Evolutionary conservation across 352 stramenopile genomes (phyloP).

Genomic region (Phytophthora foliorum): DNA sequence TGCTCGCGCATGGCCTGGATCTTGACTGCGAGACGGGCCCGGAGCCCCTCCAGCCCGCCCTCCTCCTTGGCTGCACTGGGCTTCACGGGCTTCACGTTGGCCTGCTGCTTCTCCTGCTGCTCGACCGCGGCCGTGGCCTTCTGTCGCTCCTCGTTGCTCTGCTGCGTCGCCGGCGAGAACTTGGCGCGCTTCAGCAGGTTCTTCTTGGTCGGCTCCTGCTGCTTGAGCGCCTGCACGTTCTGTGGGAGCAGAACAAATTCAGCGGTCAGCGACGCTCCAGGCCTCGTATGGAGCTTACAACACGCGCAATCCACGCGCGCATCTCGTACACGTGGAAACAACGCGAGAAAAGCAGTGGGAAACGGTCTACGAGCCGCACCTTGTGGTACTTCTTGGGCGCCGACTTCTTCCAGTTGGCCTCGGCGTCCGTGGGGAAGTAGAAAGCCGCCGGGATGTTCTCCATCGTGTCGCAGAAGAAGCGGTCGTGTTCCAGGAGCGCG

Average conservation of each 20-base stretch:
- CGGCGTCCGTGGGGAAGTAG: slow-evolving; percentile 83
- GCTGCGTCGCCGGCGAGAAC: slow-evolving; percentile 69
- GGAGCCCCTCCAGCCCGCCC: slow-evolving; percentile 65
- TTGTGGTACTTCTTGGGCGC: slow-evolving; percentile 85
- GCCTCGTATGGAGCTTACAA: slow-evolving; percentile 9
- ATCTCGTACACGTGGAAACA: background rate
- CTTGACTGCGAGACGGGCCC: slow-evolving; percentile 73
- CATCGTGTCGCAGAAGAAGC: slow-evolving; percentile 82
- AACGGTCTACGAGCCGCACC: slow-evolving; percentile 34
- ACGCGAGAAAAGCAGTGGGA: background rate
- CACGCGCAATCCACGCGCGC: background rate
- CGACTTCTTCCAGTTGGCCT: slow-evolving; percentile 81
- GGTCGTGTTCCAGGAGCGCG: slow-evolving; percentile 52
- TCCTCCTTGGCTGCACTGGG: slow-evolving; percentile 45
- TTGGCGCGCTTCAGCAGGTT: slow-evolving; percentile 72
- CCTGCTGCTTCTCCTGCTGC: slow-evolving; percentile 51
- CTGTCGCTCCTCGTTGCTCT: slow-evolving; percentile 74
- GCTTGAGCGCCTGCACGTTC: slow-evolving; percentile 65
- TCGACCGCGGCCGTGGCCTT: slow-evolving; percentile 56
- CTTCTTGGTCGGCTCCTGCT: slow-evolving; percentile 69
- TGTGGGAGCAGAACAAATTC: slow-evolving; percentile 23
- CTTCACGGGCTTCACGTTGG: slow-evolving; percentile 48
- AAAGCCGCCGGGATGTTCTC: slow-evolving; percentile 79
- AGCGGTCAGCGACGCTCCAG: slow-evolving; percentile 19
- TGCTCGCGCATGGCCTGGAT: slow-evolving; percentile 80